Evolutionary conservation across 805 yeast genomes (phyloP), one percentile per base, ranked within the genome.

Genomic region (Candida sanyiensis): DNA sequence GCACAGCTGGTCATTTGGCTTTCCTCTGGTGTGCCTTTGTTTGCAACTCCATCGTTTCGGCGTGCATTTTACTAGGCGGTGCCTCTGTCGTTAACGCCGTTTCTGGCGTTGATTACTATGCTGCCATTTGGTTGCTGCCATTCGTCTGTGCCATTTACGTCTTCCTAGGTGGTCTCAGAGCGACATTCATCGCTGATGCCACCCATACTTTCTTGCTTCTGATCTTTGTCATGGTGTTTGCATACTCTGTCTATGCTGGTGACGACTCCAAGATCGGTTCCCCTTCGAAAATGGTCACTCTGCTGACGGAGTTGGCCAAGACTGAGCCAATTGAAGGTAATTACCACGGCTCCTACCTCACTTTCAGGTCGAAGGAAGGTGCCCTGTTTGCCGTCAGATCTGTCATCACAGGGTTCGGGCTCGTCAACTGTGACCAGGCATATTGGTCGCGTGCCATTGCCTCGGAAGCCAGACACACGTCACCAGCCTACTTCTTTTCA

Each of bases 121-220:
- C 77, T n/a, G 65, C 73, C 2, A 58, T 66, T 13, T 64, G 69
- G 50, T 52, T 72, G 31, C 48, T 71, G 8, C 75, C 76, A 5
- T 47, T 70, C 22, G 72, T 72, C n/a, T 59, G 27, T 24, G 27
- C 71, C 37, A 52, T 72, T 13, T 73, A 73, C 48, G 73, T 75
- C 4, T 60, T 65, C 20, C 62, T 71, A 28, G 78, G 77, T 36
- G 79, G 78, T 7, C 53, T 73, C 22, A 67, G 70, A 45, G 72
- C 76, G 10, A 73, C 78, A 3, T 72, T 73, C 44, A 58, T 73
- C 28, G 66, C 77, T 11, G 78, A 73, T 51, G 73, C 72, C 51
- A 60, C 65, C 13, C 77, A 72, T 51, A 69, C 75, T 2, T 24
- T 24, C 12, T 13, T 24, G 27, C 56, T 71, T 31, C 59, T 64